A percentile compares a stretch with the other conserved stretches of the same genome.
These are phyloP conservation scores for Xanthoconium separans DNA, from an alignment of 1,284 basidiomycete species.

Conservation along the genomic window DNA sequence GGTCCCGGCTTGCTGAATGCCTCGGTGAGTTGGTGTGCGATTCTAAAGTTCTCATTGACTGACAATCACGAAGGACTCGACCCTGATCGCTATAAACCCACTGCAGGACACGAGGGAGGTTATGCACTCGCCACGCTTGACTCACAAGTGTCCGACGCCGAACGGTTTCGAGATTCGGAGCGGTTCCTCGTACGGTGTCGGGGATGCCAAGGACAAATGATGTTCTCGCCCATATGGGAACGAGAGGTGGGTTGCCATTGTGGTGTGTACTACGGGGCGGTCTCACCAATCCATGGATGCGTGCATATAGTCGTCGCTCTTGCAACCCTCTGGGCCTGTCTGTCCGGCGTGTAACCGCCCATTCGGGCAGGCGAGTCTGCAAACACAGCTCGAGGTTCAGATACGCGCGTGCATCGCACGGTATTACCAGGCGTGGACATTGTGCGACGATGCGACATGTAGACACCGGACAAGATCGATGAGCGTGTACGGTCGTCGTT, in stretches of 20 bases:
- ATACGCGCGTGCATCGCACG: slow-evolving; percentile 75
- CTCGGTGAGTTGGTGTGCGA: slow-evolving; percentile 58
- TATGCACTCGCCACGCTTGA: slow-evolving; percentile 80
- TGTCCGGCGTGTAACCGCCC: slow-evolving; percentile 65
- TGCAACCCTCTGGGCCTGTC: slow-evolving; percentile 46
- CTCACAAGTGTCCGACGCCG: slow-evolving; percentile 86
- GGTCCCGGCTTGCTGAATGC: slow-evolving; percentile 89
- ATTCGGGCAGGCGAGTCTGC: slow-evolving; percentile 62
- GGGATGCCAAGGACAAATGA: slow-evolving; percentile 60
- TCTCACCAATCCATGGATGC: not conserved
- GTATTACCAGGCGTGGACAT: slow-evolving; percentile 89
- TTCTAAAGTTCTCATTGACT: not conserved
- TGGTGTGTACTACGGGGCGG: not conserved
- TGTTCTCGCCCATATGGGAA: slow-evolving; percentile 68
- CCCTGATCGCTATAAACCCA: slow-evolving; percentile 69
- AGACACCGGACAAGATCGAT: slow-evolving; percentile 84
- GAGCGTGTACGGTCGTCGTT: slow-evolving; percentile 86
- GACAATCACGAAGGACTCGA: slow-evolving; percentile 66
- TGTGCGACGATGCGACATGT: slow-evolving; percentile 89
- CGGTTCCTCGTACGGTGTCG: slow-evolving; percentile 76
- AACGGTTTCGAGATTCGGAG: slow-evolving; percentile 78
- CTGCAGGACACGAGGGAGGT: slow-evolving; percentile 57
- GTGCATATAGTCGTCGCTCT: slow-evolving; percentile 43
- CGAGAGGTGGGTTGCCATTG: slow-evolving; percentile 50
- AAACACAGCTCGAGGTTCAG: slow-evolving; percentile 83